Base-by-base conservation (phyloP, 768 basidiomycete genomes). In the Hygrocybe coccinea region DNA sequence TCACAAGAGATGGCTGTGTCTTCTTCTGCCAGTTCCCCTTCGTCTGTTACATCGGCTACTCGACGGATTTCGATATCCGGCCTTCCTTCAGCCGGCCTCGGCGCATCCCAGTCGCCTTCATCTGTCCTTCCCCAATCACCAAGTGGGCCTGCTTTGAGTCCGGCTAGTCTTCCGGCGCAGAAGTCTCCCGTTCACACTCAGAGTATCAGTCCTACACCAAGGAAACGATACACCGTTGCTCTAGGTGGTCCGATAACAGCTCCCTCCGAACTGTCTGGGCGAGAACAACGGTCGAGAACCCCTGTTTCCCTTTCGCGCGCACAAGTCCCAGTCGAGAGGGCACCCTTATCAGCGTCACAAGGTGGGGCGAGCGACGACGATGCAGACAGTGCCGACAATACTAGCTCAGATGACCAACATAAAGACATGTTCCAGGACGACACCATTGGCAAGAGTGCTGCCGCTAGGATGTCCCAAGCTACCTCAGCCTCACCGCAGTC, bases 191-290 rank as follows among this genome's bases (percentile, higher is more conserved):
- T 73, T 43, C 73, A 83, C 17, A 78, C 76, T 14, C 72, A 76
- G 4, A 86, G 83, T 62, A 77, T 84, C 52, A 83, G 83, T 55
- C 83, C 85, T 1, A 89, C 87, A 2, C 89, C 91, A 1, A 73
- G 90, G 57, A 93, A 93, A 64, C 78, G 91, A 37, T 92, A 93
- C 65, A 92, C 91, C 0, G 90, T 92, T 33, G 90, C 91, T 0
- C 77, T 93, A 0, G 89, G 89, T 9, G 86, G 81, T 2, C 85
- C 88, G 0, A 83, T 89, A 56, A 78, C 82, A 59, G 72, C 74
- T 12, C 70, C 76, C 14, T 66, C 71, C 6, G 66, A 63, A 38
- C 63, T 25, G 52, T 60, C 61, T 7, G 54, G 64, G 36, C 45
- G 33, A 51, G 50, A 38, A n/a, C 39, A 58, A 59, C 55, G 55